Evolutionary conservation across 2,329 filamentous ascomycete species (phyloP).

Genomic region (Fusarium devonianum): DNA sequence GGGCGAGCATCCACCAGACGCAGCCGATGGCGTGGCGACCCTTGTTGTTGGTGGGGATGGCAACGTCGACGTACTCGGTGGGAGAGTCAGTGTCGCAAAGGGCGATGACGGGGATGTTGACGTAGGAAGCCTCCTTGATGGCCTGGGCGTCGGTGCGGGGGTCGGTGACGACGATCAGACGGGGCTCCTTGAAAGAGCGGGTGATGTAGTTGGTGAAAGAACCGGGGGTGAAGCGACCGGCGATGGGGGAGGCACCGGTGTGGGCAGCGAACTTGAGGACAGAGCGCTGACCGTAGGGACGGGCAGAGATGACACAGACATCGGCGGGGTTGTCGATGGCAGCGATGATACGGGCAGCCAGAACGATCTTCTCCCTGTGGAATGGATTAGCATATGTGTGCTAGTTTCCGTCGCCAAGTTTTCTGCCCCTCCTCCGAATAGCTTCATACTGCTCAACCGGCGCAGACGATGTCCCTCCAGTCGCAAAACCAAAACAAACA

Average conservation of each 20-base stretch:
- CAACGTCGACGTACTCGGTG: slow-evolving; percentile 99
- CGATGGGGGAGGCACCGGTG: slow-evolving; percentile 97
- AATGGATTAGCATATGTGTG: slow-evolving; percentile 28
- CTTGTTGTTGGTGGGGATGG: slow-evolving; percentile 99
- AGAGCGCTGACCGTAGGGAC: slow-evolving; percentile 98
- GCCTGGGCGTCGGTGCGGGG: slow-evolving; percentile 99
- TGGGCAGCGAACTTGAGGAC: slow-evolving; percentile 99
- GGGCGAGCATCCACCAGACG: slow-evolving; percentile 99
- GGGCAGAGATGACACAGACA: slow-evolving; percentile 98
- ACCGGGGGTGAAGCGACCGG: slow-evolving; percentile 99
- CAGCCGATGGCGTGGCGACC: slow-evolving; percentile 98
- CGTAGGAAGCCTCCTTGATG: slow-evolving; percentile 99
- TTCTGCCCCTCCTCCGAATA: slow-evolving; percentile 31
- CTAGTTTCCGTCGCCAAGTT: slow-evolving; percentile 32
- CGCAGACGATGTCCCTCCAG: not conserved
- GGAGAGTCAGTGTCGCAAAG: slow-evolving; percentile 99
- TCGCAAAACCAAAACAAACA: not conserved
- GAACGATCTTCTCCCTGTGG: slow-evolving; percentile 98
- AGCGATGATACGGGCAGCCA: slow-evolving; percentile 97
- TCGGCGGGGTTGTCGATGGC: slow-evolving; percentile 99
- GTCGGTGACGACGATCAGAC: slow-evolving; percentile 99
- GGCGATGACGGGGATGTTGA: slow-evolving; percentile 99
- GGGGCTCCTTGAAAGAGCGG: slow-evolving; percentile 99
- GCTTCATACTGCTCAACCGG: slow-evolving; percentile 7
- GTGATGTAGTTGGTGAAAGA: slow-evolving; percentile 99